These are phyloP conservation scores for Physcomitrium patens DNA, from an alignment of 225 moss, liverwort and hornwort species.

Conservation along the genomic window DNA sequence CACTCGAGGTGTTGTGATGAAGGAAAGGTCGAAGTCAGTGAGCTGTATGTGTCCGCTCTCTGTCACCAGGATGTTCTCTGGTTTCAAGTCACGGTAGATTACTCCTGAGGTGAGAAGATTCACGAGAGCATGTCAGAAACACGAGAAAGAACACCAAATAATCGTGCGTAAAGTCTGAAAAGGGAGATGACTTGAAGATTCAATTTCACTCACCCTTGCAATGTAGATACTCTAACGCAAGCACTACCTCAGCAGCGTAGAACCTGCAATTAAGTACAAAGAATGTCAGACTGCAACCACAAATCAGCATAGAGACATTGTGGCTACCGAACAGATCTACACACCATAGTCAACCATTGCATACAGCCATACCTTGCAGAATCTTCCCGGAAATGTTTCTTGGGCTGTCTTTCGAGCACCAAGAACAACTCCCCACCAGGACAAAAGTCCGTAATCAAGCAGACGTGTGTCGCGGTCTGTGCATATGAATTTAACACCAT, in stretches of 20 bases:
- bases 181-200: not conserved
- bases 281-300: not conserved
- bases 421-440: constrained; percentile 95
- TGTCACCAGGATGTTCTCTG: constrained; percentile 83
- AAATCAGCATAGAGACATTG: constrained; percentile 9
- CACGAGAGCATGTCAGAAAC: not conserved
- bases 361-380: constrained; percentile 61
- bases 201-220: constrained; percentile 62
- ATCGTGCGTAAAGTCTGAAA: not conserved
- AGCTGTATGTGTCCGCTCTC: constrained; percentile 83
- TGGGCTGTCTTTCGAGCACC: constrained; percentile 83
- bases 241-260: constrained; percentile 90
- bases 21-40: constrained; percentile 92
- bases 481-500: constrained; percentile 16
- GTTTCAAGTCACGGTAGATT: constrained; percentile 93
- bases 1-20: constrained; percentile 58
- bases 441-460: constrained; percentile 94
- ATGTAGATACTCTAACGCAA: constrained; percentile 95
- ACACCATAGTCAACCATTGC: constrained; percentile 1
- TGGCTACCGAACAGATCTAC: not conserved
- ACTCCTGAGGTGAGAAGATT: constrained; percentile 60
- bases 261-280: constrained; percentile 52
- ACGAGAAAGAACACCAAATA: not conserved
- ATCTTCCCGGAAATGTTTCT: constrained; percentile 73
- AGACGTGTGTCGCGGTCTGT: constrained; percentile 94